Evolutionary conservation across 2,329 filamentous ascomycete genomes (phyloP), one percentile per base, ranked within the genome.

Genomic region (Exophiala viscosa): DNA sequence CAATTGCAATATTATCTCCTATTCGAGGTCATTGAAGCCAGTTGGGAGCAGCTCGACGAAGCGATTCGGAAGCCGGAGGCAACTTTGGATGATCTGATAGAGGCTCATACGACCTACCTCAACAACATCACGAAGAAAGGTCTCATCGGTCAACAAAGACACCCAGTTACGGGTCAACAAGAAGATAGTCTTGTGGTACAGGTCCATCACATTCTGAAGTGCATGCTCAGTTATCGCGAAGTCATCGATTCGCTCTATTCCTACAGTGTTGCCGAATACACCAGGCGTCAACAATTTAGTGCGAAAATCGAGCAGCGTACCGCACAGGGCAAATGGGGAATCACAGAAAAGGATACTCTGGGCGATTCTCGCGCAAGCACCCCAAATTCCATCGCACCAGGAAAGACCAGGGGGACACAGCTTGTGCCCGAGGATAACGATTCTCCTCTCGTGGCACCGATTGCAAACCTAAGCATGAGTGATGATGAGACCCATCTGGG

Each of bases 1-100:
- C 93, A 99, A 71, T 79, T 99, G 11, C 93, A 99, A 70, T 96
- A 97, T 74, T 99, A 99, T 69, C 96, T 99, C 62, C 79, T 99
- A 8, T 99, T 97, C 66, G 93, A 99, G 70, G 93, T 99, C 62
- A 97, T 99, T 62, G 93, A 99, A 70, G 87, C 88, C 33, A 93
- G 89, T 44, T 99, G 93, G 95, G 88, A 88, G 57, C 87, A 92
- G 66, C 80, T 99, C 2, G 88, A 96, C 69, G 81, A 83, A 23
- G 86, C 87, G 31, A 86, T 97, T 57, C 83, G 81, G 50, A 90
- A 88, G 67, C 89, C 92, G 11, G 88, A 88, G 61, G 91, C 87
- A 66, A 99, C 93, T 0, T 81, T 99, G 9, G 95, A 99, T 73
- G 93, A 97, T 65, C 79, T 99, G 49, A 97, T 99, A 67, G 81